These are phyloP conservation scores for Taphrina wiesneri DNA, from an alignment of 1,139 yeast genomes.

Conservation along the genomic window DNA sequence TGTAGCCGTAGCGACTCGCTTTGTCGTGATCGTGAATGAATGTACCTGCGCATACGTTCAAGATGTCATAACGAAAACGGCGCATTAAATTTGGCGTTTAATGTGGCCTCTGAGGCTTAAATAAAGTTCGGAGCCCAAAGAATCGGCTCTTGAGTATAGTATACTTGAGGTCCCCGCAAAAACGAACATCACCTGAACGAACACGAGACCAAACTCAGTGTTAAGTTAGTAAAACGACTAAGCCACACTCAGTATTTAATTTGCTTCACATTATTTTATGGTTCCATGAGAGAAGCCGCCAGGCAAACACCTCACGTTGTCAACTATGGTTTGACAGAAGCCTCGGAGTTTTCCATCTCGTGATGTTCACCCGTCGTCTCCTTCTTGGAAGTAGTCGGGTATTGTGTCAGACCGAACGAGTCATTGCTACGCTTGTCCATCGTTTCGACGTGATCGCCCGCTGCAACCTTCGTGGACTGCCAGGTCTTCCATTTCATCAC, in stretches of 20 bases:
- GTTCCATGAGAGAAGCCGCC: no score
- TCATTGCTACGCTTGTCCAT: not conserved
- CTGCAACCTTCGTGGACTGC: conserved; percentile 2
- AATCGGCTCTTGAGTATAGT: no score
- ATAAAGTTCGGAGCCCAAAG: not conserved
- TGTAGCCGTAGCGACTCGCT: no score
- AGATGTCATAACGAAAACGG: no score
- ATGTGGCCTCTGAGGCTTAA: not conserved
- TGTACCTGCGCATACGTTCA: no score
- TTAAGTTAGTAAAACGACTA: no score
- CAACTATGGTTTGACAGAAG: not conserved
- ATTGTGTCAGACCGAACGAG: not conserved
- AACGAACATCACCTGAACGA: no score
- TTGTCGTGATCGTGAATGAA: no score
- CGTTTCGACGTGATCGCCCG: not conserved
- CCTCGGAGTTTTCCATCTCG: not conserved
- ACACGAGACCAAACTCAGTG: not conserved
- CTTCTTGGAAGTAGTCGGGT: conserved; percentile 3
- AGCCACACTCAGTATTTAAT: no score
- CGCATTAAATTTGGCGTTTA: not conserved
- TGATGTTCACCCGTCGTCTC: not conserved
- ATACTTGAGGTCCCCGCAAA: no score
- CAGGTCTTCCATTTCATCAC: conserved; percentile 21
- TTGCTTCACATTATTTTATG: no score
- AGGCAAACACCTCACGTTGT: no score